Base-by-base conservation (phyloP, 169 alveolate genomes). In the Eimeria brunetti region DNA sequence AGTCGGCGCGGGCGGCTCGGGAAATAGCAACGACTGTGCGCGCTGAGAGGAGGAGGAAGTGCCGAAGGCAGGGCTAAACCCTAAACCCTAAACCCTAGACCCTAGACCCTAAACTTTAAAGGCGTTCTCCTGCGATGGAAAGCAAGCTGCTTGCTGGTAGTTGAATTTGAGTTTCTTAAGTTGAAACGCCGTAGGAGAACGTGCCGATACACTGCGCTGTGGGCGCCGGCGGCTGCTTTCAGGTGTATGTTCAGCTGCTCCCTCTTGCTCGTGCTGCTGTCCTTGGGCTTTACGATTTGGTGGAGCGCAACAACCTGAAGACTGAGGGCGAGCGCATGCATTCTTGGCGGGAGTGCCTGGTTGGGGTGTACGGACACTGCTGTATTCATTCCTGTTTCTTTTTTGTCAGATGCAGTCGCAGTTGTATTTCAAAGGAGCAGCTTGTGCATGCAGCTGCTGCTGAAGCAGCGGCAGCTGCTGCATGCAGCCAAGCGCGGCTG, bases 1-100 rank as follows among this genome's bases (percentile, higher is more conserved):
- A 83, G 90, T 6, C 90, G 33, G 90, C 73, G 24, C 44, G 90
- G 51, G 90, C 90, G 30, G 73, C 90, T 51, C 69, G 90, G n/a
- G 90, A 83, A 53, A 24, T 83, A 12, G 69, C 90, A 51, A 56
- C 51, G 30, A 73, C 90, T n/a, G 69, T 30, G 46, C 90, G 73
- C 5, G 90, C 53, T 16, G 73, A 83, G 24, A 20, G 90, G 46
- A 83, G 90, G 38, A 83, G 90, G 9, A 83, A 33, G 75, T 83
- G 90, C 90, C 14, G 90, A 67, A 38, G 90, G 90, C 53, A 53
- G 58, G 90, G 53, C 41, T 24, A n/a, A 5, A 53, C 46, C 9
- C 0, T 20, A 20, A 20, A 18, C 33, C 14, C 33, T 53, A 14
- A 18, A 53, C 24, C 33, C 24, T 60, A 2, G n/a, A 53, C 46